These are phyloP conservation scores for Platismatia glauca DNA, from an alignment of 495 filamentous ascomycete species.

Conservation along the genomic window DNA sequence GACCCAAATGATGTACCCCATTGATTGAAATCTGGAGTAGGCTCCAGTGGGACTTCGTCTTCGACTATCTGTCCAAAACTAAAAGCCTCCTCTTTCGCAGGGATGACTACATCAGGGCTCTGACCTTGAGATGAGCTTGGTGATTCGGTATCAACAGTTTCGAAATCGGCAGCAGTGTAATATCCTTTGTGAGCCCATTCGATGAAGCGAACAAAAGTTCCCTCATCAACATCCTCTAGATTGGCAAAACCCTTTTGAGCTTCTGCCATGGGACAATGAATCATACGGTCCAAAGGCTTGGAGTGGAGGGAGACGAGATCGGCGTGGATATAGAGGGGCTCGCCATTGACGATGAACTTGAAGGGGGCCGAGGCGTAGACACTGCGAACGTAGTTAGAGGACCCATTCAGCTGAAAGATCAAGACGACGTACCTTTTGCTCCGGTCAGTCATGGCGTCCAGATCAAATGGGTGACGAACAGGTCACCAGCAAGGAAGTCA, in stretches of 20 bases:
- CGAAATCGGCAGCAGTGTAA: slow-evolving; percentile 11
- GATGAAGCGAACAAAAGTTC: slow-evolving; percentile 20
- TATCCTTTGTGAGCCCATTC: slow-evolving; percentile 21
- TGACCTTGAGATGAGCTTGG: neutral
- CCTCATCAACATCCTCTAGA: slow-evolving; percentile 15
- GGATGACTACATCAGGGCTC: neutral
- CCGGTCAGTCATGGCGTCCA: neutral
- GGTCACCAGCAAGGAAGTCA: neutral
- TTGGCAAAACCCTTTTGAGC: slow-evolving; percentile 14
- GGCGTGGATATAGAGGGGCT: slow-evolving; percentile 19
- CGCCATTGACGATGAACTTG: slow-evolving; percentile 21
- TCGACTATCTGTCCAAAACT: no score
- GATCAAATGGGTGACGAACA: neutral
- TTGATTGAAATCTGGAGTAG: no score
- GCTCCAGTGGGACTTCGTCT: no score
- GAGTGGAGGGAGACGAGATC: slow-evolving; percentile 16
- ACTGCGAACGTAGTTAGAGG: neutral
- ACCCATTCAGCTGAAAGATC: no score
- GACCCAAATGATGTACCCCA: no score
- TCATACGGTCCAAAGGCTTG: slow-evolving; percentile 20
- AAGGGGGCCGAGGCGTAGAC: slow-evolving; percentile 18
- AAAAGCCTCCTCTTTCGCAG: neutral
- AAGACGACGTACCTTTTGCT: neutral
- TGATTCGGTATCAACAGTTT: neutral
- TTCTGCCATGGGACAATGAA: slow-evolving; percentile 16